A percentile compares a stretch with the other conserved stretches of the same genome.
Conservation (phyloP, 441 rosid species). For the Populus hybrid region DNA sequence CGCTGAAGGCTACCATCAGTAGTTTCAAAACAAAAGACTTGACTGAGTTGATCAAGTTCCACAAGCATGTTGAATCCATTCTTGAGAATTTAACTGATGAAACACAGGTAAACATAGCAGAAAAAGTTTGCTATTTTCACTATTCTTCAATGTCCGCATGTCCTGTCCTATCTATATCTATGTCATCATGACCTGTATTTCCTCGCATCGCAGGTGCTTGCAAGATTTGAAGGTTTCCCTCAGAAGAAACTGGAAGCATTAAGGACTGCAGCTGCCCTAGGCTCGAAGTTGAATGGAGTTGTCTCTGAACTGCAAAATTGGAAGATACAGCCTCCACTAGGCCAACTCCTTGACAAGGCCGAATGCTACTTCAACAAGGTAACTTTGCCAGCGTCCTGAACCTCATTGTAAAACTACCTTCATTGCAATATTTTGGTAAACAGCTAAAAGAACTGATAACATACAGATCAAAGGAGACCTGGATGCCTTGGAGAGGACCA, state of each 20-base stretch:
- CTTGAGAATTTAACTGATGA: slow-evolving; percentile 84
- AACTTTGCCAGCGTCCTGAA: background rate
- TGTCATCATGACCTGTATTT: background rate
- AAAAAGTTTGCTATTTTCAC: background rate
- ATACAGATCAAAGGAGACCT: slow-evolving; percentile 72
- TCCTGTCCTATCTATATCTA: background rate
- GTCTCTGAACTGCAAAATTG: slow-evolving; percentile 56
- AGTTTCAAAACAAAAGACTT: slow-evolving; percentile 71
- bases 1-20: slow-evolving; percentile 48
- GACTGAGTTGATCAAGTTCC: slow-evolving; percentile 65
- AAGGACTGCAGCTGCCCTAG: slow-evolving; percentile 65
- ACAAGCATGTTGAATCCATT: slow-evolving; percentile 55
- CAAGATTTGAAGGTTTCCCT: slow-evolving; percentile 82
- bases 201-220: slow-evolving; percentile 51
- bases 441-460: background rate
- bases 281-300: slow-evolving; percentile 49
- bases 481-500: slow-evolving; percentile 68
- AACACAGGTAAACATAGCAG: slow-evolving; percentile 34
- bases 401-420: background rate
- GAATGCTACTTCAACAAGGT: slow-evolving; percentile 80
- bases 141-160: background rate
- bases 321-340: slow-evolving; percentile 60
- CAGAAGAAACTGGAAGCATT: slow-evolving; percentile 72
- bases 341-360: slow-evolving; percentile 58
- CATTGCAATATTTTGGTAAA: background rate